These are phyloP conservation scores for Penicillium sp. DNA, from an alignment of 2,329 filamentous ascomycete species.

Conservation along the genomic window DNA sequence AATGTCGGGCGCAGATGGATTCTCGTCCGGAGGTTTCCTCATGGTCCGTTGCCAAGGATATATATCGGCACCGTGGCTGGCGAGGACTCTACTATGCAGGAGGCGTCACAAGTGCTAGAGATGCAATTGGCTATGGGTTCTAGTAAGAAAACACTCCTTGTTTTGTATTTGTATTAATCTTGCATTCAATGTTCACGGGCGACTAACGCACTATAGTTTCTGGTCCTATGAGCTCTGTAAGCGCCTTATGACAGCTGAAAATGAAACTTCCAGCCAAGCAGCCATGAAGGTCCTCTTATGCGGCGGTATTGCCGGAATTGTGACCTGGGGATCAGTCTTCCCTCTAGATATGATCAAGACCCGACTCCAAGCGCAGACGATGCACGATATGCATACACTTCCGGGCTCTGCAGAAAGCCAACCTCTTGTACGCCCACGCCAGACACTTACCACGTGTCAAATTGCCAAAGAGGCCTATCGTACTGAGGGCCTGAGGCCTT, in stretches of 20 bases:
- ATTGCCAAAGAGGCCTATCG: slow-evolving; percentile 68
- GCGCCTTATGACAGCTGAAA: slow-evolving; percentile 52
- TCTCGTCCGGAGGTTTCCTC: slow-evolving; percentile 53
- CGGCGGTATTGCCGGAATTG: slow-evolving; percentile 81
- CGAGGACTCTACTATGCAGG: slow-evolving; percentile 81
- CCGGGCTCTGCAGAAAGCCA: slow-evolving; percentile 25
- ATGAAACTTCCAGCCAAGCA: slow-evolving; percentile 50
- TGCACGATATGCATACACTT: slow-evolving; percentile 14
- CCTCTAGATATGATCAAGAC: slow-evolving; percentile 93
- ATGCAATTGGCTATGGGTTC: slow-evolving; percentile 93
- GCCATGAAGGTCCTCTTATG: slow-evolving; percentile 72
- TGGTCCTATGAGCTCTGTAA: slow-evolving; percentile 84
- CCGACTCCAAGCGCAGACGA: slow-evolving; percentile 74
- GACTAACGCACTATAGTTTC: slow-evolving; percentile 56
- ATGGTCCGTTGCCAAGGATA: slow-evolving; percentile 63
- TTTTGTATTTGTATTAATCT: not conserved
- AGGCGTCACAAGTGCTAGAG: slow-evolving; percentile 74
- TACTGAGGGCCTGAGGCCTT: slow-evolving; percentile 61
- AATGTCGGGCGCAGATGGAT: slow-evolving; percentile 80
- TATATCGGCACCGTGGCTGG: slow-evolving; percentile 60
- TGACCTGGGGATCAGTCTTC: slow-evolving; percentile 88
- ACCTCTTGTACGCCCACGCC: slow-evolving; percentile 20
- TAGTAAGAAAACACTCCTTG: slow-evolving; percentile 56
- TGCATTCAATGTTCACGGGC: not conserved
- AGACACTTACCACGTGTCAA: slow-evolving; percentile 57